Base-by-base conservation (phyloP, 2,329 filamentous ascomycete species). In the Cladosporium sphaerospermum region DNA sequence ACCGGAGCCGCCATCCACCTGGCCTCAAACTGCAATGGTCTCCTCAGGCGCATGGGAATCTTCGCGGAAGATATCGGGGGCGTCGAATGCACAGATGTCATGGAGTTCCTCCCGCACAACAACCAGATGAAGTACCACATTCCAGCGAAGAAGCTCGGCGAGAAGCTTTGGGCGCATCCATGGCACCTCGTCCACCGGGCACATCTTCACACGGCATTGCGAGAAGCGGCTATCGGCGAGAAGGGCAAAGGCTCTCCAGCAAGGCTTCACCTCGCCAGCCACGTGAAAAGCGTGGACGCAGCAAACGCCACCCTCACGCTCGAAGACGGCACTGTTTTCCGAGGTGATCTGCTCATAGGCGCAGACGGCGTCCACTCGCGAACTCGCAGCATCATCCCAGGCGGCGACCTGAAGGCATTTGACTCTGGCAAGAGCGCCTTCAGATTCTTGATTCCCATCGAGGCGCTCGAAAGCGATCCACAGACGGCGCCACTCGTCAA, bases 1-100 rank as follows among this genome's bases (percentile, higher is more conserved):
- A 67, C 74, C 1, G 82, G 82, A 0, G 81, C 82, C 3, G 82
- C 82, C 0, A 75, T 85, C n/a, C 81, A 85, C 60, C 63, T 85
- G 4, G 76, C 79, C 0, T 81, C 83, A 0, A 86, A 86, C 59
- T 70, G 75, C 2, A 82, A 83, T 63, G 78, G 79, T 0, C 65
- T 85, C 2, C 68, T 86, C 3, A 65, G 67, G 9, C 66, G 73
- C 32, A 53, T 56, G 45, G 54, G 52, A n/a, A 45, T 51, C 45
- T 36, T 47, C 34, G 41, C 53, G 4, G 53, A 52, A 28, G 36
- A 52, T 4, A 54, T 54, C 9, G 56, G 56, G 1, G 56, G 44
- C 13, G 54, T 57, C 2, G 57, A 61, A 16, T 59, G 58, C 44
- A 41, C 53, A 34, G 57, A 55, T 31, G 52, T 60, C 32, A 45